phyloP scores from a whole-genome alignment of 176 grass and related monocot genomes.

The Tuctoria greenei region DNA sequence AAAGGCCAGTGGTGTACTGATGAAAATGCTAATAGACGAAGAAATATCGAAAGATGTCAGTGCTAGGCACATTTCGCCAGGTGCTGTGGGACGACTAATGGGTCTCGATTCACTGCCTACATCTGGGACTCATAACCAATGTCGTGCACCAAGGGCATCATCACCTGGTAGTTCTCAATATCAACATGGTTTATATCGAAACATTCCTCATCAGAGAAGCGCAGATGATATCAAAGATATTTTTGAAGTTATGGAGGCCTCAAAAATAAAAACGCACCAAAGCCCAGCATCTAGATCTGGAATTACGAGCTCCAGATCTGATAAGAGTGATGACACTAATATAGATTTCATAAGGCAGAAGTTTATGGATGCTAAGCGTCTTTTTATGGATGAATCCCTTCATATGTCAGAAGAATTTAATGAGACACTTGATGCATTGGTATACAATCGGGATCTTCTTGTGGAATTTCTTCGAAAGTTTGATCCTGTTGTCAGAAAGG shows the following conservation, averaged over 20 bases:
- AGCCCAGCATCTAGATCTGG: conserved; percentile 41
- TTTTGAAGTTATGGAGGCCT: conserved; percentile 79
- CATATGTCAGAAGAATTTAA: conserved; percentile 71
- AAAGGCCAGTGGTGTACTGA: conserved; percentile 47
- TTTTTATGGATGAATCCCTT: conserved; percentile 65
- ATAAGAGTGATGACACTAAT: conserved; percentile 39
- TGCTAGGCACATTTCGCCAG: conserved; percentile 70
- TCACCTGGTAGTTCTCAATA: conserved; percentile 49
- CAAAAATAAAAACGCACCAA: conserved; percentile 58
- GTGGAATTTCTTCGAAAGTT: conserved; percentile 75
- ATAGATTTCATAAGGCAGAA: conserved; percentile 76
- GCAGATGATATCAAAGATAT: conserved; percentile 78
- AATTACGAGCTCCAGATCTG: conserved; percentile 39
- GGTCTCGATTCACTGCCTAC: conserved; percentile 84
- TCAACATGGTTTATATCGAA: conserved; percentile 43
- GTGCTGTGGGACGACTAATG: conserved; percentile 85
- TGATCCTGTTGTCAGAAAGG: conserved; percentile 56
- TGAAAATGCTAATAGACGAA: conserved; percentile 86
- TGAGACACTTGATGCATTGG: conserved; percentile 72
- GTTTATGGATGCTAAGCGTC: conserved; percentile 73
- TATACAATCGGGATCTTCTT: conserved; percentile 81
- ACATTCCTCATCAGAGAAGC: conserved; percentile 44
- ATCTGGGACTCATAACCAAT: conserved; percentile 35
- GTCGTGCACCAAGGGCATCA: conserved; percentile 22
- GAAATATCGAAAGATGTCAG: conserved; percentile 73